Evolutionary conservation across 345 rosid genomes (phyloP), one percentile per base, ranked within the genome.

Genomic region (Barbarea vulgaris): DNA sequence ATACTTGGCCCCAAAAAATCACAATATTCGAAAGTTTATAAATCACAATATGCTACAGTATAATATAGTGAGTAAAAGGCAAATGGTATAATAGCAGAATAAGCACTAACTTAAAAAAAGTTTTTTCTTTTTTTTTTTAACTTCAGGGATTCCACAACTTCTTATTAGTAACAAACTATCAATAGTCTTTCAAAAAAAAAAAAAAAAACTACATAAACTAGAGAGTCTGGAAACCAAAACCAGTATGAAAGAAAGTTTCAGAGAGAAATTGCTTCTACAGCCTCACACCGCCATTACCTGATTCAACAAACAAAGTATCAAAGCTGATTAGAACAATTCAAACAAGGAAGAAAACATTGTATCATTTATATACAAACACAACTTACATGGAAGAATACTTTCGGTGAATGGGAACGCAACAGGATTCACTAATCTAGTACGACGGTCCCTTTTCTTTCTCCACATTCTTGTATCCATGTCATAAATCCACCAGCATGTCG

Each of bases 301-400:
- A 41, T 51, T 51, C 67, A 36, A 37, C 9, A 17, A 58, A 34
- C 52, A 58, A 67, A 30, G 53, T 0, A 41, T 31, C 57, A 44
- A 53, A 53, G 39, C 15, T 0, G 33, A 51, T 59, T 7, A 76
- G 46, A 51, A 61, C n/a, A n/a, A 34, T 2, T 2, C 47, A 69
- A 50, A 68, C 27, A n/a, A 28, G 12, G 1, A 52, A 53, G 6
- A 52, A 52, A n/a, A 58, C 44, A 24, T 42, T 52, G 39, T 41
- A 41, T 52, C 69, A 56, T 9, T 44, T 34, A 13, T 24, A 19
- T 67, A 58, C 27, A 12, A 31, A 42, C 47, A 64, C 27, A 31
- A 59, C 79, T 79, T 68, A 79, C 85, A 75, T 59, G 77, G 77
- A 58, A 82, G 72, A 47, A 79, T 54, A 39, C 81, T 79, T 51